phyloP scores from a whole-genome alignment of 1,284 basidiomycete species.

The Blastosporella zonata region DNA sequence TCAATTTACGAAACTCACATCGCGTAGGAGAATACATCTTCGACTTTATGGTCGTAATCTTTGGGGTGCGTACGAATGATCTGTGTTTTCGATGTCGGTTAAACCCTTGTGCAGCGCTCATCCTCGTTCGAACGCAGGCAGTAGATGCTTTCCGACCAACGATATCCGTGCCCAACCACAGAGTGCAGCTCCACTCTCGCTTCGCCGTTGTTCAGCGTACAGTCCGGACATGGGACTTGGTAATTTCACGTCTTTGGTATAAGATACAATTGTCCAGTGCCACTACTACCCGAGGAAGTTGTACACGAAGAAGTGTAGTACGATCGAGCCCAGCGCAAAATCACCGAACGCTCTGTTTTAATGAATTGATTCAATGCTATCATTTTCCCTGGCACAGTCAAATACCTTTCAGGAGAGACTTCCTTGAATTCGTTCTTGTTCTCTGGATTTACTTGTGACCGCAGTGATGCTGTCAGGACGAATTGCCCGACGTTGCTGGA shows the following conservation, averaged over 20 bases:
- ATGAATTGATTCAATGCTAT: conserved; percentile 3
- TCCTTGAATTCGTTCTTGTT: conserved; percentile 82
- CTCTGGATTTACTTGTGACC: conserved; percentile 88
- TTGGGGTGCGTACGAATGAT: conserved; percentile 55
- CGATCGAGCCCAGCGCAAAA: conserved; percentile 90
- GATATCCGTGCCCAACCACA: neutral
- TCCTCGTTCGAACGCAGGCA: conserved; percentile 57
- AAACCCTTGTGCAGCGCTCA: conserved; percentile 51
- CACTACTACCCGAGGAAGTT: conserved; percentile 70
- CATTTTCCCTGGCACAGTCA: neutral
- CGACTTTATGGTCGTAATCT: conserved; percentile 78
- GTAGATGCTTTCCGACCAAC: conserved; percentile 1
- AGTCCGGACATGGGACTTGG: neutral
- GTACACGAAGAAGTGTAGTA: conserved; percentile 98
- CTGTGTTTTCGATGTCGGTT: conserved; percentile 11
- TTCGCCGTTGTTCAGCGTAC: neutral
- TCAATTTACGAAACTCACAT: conserved; percentile 5
- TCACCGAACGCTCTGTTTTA: conserved; percentile 89
- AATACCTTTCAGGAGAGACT: conserved; percentile 91
- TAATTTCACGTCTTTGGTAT: conserved; percentile 7
- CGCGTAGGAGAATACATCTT: conserved; percentile 71
- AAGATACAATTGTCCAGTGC: conserved; percentile 12
- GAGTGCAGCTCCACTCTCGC: neutral
- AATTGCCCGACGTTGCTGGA: conserved; percentile 95
- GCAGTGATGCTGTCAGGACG: conserved; percentile 88